Base-by-base conservation (phyloP, 2,329 filamentous ascomycete genomes). In the Epichloe aotearoae region DNA sequence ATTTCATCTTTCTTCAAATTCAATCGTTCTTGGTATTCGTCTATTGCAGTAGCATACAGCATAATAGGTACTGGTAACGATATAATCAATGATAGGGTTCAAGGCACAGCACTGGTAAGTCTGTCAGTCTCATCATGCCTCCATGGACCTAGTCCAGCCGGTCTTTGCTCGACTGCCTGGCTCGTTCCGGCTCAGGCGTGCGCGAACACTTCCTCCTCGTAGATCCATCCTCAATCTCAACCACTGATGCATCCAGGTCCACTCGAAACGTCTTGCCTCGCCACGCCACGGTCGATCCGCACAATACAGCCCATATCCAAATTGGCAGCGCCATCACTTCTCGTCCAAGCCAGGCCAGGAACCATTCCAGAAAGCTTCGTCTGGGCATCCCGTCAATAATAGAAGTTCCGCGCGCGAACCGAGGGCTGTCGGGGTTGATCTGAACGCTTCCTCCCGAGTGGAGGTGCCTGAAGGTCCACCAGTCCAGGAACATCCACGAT, bases 241-340 rank as follows among this genome's bases (percentile, higher is more conserved):
- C 70, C 1, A 95, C 91, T 47, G 82, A 86, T 75, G 91, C 91
- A 64, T 97, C 86, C 58, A 88, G 75, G 1, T 84, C 80, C 1
- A 97, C 90, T 59, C 78, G 79, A 64, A 97, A 97, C 30, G 73
- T 77, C 60, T 83, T 83, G 0, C 90, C 91, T 50, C 93, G 74
- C 94, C 93, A 98, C 49, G 79, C 79, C 0, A 98, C 88, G 0
- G 83, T 91, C 2, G 85, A 81, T 0, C 93, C 93, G n/a, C 91
- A 84, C 58, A 88, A 80, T 19, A 96, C 86, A 1, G 93, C 93
- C 79, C 84, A 89, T 0, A 80, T 71, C 93, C 93, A 98, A 53
- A 98, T 84, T 0, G 90, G 90, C 44, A 95, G 71, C 0, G 93
- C 90, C 8, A 96, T 72, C 0, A 79, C 56, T 67, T 98, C 93